Conservation (phyloP, 2,329 filamentous ascomycete species). For the Alternaria infectoria region DNA sequence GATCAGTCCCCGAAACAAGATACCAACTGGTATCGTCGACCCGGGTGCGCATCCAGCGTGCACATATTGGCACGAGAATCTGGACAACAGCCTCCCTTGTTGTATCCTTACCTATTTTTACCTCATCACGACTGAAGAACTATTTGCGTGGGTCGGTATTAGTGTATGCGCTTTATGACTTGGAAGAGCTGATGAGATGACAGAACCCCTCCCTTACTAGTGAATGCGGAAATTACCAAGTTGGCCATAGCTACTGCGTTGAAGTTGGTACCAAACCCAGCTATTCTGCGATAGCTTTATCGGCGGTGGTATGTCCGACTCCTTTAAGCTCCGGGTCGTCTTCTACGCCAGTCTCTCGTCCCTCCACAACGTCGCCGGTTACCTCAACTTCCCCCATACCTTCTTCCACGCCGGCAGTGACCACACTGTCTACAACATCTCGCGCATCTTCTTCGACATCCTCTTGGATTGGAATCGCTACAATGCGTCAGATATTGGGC, state of each 20-base stretch:
- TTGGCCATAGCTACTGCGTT: background rate
- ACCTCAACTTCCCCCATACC: background rate
- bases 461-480: background rate
- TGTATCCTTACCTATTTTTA: background rate
- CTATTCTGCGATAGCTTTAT: rapidly evolving
- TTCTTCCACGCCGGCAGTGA: background rate
- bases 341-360: background rate
- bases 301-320: background rate
- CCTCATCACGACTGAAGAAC: background rate
- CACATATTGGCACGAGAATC: background rate
- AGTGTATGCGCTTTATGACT: background rate
- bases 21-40: background rate
- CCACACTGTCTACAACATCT: background rate
- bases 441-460: background rate
- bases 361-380: background rate
- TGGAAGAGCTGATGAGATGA: background rate
- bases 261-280: background rate
- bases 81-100: background rate
- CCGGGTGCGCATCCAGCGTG: background rate
- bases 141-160: background rate
- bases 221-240: background rate
- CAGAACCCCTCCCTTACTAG: background rate
- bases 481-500: background rate
- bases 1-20: background rate
- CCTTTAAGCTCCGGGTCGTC: background rate